Conservation (phyloP, 805 yeast genomes). For the Ogataea nakhonphanomensis region DNA sequence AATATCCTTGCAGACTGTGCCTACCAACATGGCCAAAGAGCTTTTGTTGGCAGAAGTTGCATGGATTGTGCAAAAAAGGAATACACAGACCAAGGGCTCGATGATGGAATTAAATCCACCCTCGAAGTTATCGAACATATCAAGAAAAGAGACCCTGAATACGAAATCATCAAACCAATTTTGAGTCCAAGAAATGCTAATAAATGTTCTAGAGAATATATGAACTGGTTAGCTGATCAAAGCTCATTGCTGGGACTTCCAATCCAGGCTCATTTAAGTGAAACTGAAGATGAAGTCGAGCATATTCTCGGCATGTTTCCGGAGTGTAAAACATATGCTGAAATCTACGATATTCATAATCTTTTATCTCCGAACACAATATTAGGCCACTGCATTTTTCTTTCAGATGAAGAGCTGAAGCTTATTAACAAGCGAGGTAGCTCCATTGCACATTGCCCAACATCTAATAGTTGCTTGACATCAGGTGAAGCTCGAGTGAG, state of each 20-base stretch:
- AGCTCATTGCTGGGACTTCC: conserved; percentile 40
- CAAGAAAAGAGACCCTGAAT: conserved; percentile 43
- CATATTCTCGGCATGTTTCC: conserved; percentile 73
- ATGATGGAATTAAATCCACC: conserved; percentile 39
- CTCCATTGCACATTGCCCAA: conserved; percentile 87
- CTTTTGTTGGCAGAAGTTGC: conserved; percentile 84
- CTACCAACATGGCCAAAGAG: conserved; percentile 66
- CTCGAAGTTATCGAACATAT: conserved; percentile 52
- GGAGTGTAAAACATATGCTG: conserved; percentile 59
- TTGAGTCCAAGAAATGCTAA: conserved; percentile 92
- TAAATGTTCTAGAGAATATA: conserved; percentile 61
- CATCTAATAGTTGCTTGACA: conserved; percentile 76
- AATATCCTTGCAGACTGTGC: conserved; percentile 69
- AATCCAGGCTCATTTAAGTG: conserved; percentile 82
- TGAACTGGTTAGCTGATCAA: conserved; percentile 45
- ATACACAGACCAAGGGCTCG: conserved; percentile 11
- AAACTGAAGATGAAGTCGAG: conserved; percentile 66
- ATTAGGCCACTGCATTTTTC: conserved; percentile 81
- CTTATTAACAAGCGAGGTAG: conserved; percentile 48
- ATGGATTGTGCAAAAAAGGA: conserved; percentile 56
- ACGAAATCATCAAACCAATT: conserved; percentile 60
- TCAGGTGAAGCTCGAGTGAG: conserved; percentile 84
- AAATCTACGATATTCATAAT: conserved; percentile 62
- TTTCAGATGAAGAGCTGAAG: conserved; percentile 57
- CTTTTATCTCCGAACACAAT: conserved; percentile 63